Conservation (phyloP, 441 rosid species). For the Melastoma candidum region DNA sequence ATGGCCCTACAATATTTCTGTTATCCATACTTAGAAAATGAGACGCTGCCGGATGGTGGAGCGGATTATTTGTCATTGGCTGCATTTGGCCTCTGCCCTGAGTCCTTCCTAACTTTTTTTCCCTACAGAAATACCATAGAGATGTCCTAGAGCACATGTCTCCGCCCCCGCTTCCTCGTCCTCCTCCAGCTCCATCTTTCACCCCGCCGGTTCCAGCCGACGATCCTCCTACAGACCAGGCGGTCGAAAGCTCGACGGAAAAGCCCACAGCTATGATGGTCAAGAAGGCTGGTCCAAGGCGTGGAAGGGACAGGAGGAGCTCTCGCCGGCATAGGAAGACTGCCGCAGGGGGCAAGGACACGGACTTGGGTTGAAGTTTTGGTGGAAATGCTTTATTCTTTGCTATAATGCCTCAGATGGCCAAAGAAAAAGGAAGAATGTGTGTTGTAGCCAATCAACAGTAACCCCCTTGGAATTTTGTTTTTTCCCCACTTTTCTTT, state of each 20-base stretch:
- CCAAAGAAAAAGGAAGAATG: too few relatives aligned
- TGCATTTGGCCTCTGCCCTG: background rate
- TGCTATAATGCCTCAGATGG: background rate
- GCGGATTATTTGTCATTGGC: background rate
- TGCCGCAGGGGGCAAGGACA: slow-evolving; percentile 34
- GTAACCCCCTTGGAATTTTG: slow-evolving; percentile 15
- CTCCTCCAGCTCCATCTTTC: slow-evolving; percentile 24
- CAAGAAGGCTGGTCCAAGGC: slow-evolving; percentile 31
- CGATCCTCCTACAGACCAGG: slow-evolving; percentile 23
- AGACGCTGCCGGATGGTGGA: background rate
- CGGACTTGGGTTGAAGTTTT: slow-evolving; percentile 20
- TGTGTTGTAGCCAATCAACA: slow-evolving; percentile 7
- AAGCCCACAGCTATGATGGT: slow-evolving; percentile 19
- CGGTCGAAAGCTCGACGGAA: slow-evolving; percentile 25
- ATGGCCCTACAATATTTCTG: background rate
- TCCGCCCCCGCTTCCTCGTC: slow-evolving; percentile 24
- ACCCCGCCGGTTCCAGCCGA: slow-evolving; percentile 23
- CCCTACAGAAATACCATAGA: slow-evolving; percentile 70
- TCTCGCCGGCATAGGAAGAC: slow-evolving; percentile 69
- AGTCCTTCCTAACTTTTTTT: background rate
- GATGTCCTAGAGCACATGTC: slow-evolving; percentile 42
- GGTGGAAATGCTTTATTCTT: slow-evolving; percentile 11
- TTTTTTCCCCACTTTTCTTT: slow-evolving; percentile 19
- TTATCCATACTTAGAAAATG: background rate
- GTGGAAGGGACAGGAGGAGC: slow-evolving; percentile 43